These are phyloP conservation scores for Nicotiana benthamiana DNA, from an alignment of 257 asterid species.

Conservation along the genomic window DNA sequence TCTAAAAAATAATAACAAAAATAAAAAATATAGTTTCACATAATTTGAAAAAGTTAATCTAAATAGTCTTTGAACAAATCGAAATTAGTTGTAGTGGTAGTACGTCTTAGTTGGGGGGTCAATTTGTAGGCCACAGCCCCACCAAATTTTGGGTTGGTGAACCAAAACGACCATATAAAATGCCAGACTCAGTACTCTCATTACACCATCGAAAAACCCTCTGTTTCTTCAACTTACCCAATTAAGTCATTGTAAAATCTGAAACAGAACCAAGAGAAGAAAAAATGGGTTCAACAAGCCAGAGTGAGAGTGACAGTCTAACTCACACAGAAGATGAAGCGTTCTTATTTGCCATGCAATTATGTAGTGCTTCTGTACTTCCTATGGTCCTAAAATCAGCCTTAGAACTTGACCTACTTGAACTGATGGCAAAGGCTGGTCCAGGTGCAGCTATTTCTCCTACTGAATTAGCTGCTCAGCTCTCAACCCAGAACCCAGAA, in stretches of 20 bases:
- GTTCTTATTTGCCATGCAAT: conserved; percentile 51
- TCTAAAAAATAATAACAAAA: background rate
- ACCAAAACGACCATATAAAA: background rate
- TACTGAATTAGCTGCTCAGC: conserved; percentile 42
- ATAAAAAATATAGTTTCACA: background rate
- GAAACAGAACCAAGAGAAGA: background rate
- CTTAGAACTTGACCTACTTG: conserved; percentile 63
- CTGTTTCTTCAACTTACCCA: background rate
- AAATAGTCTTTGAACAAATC: background rate
- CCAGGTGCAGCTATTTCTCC: conserved; percentile 50
- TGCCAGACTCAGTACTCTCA: background rate
- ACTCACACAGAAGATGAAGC: conserved; percentile 30
- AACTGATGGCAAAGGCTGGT: conserved; percentile 57
- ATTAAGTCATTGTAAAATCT: background rate
- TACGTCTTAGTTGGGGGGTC: background rate
- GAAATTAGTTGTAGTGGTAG: background rate
- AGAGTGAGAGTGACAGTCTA: background rate
- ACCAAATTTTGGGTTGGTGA: background rate
- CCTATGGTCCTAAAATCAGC: conserved; percentile 72
- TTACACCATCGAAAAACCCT: background rate
- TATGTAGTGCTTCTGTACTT: conserved; percentile 61
- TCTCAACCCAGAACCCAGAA: conserved; percentile 42
- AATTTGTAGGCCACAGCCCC: background rate
- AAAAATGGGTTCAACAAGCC: conserved; percentile 30
- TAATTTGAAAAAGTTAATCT: too few relatives aligned